Conservation (phyloP, 176 grass and related monocot species). For the Raddia guianensis region DNA sequence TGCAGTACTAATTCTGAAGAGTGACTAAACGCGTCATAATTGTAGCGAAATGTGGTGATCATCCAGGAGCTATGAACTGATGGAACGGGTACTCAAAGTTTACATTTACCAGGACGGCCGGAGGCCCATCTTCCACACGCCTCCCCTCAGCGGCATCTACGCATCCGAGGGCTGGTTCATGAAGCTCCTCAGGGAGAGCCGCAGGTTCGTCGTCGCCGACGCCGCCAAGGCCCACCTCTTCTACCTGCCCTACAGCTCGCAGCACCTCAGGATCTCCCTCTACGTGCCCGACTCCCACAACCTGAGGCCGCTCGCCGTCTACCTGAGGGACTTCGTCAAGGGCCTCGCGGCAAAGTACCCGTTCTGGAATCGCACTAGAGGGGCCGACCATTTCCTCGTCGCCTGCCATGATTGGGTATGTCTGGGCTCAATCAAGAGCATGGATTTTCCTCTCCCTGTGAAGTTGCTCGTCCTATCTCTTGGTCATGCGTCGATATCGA, state of each 20-base stretch:
- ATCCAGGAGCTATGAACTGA: conserved; percentile 86
- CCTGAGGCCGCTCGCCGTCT: conserved; percentile 53
- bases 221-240: conserved; percentile 67
- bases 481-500: too few species aligned
- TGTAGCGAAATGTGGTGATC: conserved; percentile 55
- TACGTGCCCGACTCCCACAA: conserved; percentile 70
- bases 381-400: conserved; percentile 78
- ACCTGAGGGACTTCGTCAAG: conserved; percentile 68
- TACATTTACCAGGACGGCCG: conserved; percentile 71
- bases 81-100: conserved; percentile 87
- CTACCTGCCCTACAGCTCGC: conserved; percentile 86
- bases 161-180: conserved; percentile 89
- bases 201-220: conserved; percentile 50
- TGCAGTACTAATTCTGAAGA: background rate
- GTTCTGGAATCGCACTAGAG: conserved; percentile 77
- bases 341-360: conserved; percentile 69
- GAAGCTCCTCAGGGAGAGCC: conserved; percentile 81
- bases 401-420: conserved; percentile 84
- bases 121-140: conserved; percentile 82
- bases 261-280: conserved; percentile 57
- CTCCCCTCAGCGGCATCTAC: conserved; percentile 70
- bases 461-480: too few species aligned
- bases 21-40: conserved; percentile 36
- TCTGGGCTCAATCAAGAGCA: background rate
- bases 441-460: too few species aligned